These are phyloP conservation scores for Cytospora leucostoma DNA, from an alignment of 2,329 filamentous ascomycete species.

Conservation along the genomic window DNA sequence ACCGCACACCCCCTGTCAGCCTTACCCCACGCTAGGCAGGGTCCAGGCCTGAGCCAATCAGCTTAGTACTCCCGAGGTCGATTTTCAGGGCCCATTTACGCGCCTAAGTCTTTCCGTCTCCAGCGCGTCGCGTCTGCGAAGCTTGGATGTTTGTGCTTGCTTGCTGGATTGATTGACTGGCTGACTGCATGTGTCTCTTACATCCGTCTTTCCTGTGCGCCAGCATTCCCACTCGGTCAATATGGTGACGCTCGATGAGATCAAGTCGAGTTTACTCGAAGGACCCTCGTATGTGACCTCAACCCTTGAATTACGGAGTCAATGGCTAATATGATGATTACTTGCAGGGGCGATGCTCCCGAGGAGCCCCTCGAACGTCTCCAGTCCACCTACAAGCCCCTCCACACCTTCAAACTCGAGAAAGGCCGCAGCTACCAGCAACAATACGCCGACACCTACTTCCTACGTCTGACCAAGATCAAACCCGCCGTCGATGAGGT, in stretches of 20 bases:
- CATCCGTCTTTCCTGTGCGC: neutral
- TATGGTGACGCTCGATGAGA: constrained; percentile 50
- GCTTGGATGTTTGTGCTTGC: constrained; percentile 2
- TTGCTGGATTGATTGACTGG: neutral
- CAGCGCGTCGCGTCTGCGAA: constrained; percentile 25
- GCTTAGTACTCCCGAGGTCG: neutral
- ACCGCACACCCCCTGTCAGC: neutral
- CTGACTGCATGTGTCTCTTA: neutral
- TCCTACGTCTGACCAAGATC: constrained; percentile 82
- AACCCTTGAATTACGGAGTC: constrained; percentile 2
- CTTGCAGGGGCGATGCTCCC: constrained; percentile 39
- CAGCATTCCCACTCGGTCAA: constrained; percentile 26
- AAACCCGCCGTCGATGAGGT: constrained; percentile 79
- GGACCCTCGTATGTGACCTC: constrained; percentile 48
- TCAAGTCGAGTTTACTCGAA: constrained; percentile 47
- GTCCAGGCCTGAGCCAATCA: neutral
- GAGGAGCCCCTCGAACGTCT: constrained; percentile 48
- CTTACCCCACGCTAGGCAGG: constrained; percentile 20
- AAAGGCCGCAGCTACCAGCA: constrained; percentile 79
- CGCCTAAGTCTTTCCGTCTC: constrained; percentile 1
- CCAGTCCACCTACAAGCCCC: constrained; percentile 67
- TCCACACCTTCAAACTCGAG: constrained; percentile 73
- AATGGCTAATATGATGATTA: constrained; percentile 22
- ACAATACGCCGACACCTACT: constrained; percentile 98
- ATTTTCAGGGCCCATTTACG: constrained; percentile 18